A percentile compares a stretch with the other conserved stretches of the same genome.
phyloP scores from a whole-genome alignment of 495 filamentous ascomycete species.

The Talaromyces borbonicus region DNA sequence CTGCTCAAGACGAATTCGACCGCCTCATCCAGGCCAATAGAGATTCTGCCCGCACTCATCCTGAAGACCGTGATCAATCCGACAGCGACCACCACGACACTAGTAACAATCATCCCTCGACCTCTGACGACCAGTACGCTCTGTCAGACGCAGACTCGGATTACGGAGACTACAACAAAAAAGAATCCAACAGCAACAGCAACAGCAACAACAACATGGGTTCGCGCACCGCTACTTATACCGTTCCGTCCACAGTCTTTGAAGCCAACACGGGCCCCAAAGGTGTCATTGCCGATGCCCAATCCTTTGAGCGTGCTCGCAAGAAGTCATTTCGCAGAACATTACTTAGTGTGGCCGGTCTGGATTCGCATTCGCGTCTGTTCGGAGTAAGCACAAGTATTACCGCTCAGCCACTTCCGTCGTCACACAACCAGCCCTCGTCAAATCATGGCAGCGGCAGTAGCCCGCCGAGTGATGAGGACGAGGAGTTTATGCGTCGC shows the following conservation, averaged over 20 bases:
- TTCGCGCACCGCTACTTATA: conserved; percentile 33
- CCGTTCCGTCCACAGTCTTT: conserved; percentile 51
- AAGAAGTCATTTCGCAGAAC: conserved; percentile 50
- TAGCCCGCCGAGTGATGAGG: conserved; percentile 45
- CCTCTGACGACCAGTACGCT: conserved; percentile 8
- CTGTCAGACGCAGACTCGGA: conserved; percentile 31
- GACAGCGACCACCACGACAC: conserved; percentile 10
- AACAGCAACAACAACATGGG: conserved; percentile 34
- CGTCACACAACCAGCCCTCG: conserved; percentile 35
- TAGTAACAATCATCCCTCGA: conserved; percentile 23
- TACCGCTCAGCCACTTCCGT: not conserved
- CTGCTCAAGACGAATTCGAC: conserved; percentile 83
- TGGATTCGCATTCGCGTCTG: conserved; percentile 12
- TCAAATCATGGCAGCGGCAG: conserved; percentile 16
- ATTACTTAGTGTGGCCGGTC: conserved; percentile 27
- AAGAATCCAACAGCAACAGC: no score
- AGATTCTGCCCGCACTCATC: conserved; percentile 39
- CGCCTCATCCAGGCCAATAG: conserved; percentile 52
- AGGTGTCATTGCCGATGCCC: conserved; percentile 93
- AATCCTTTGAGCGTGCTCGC: conserved; percentile 76
- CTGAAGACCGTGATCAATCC: conserved; percentile 40
- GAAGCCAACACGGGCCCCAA: conserved; percentile 92
- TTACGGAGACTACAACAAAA: conserved; percentile 49
- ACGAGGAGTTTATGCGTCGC: conserved; percentile 70
- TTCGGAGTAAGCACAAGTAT: not conserved